phyloP scores from a whole-genome alignment of 306 rosid species.

The Citrullus mucosospermus region DNA sequence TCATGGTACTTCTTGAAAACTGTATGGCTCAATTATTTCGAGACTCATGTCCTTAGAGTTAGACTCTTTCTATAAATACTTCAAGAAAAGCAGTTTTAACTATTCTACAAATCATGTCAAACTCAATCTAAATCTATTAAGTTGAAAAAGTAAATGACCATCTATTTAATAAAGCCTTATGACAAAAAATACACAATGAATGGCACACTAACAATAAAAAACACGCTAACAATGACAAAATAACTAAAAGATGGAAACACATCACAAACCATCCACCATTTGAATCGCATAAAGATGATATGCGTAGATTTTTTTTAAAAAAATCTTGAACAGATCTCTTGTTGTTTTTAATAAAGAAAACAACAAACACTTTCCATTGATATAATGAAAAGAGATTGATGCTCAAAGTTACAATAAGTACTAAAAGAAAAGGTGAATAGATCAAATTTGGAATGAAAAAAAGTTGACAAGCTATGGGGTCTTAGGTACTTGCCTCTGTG shows the following conservation, averaged over 20 bases:
- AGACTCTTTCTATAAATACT: neutral
- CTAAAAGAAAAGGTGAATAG: neutral
- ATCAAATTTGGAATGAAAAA: neutral
- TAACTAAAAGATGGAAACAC: too few species aligned
- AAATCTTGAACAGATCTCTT: neutral
- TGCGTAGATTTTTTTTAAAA: neutral
- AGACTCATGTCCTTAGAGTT: neutral
- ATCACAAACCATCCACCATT: neutral
- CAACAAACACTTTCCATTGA: too few species aligned
- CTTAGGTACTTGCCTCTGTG: slow-evolving; percentile 61
- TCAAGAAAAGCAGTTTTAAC: neutral
- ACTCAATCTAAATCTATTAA: neutral
- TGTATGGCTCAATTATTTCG: neutral
- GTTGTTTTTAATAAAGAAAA: too few species aligned
- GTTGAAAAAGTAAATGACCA: neutral
- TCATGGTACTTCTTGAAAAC: neutral
- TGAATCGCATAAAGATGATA: neutral
- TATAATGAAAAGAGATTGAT: neutral
- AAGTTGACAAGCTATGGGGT: neutral
- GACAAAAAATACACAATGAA: neutral
- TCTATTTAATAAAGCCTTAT: neutral
- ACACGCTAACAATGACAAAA: neutral
- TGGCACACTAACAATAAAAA: neutral
- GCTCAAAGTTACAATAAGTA: neutral
- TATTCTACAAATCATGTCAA: neutral